A percentile compares a stretch with the other conserved stretches of the same genome.
Evolutionary conservation across 2,329 filamentous ascomycete genomes (phyloP).

Genomic region (Dactylella cylindrospora): DNA sequence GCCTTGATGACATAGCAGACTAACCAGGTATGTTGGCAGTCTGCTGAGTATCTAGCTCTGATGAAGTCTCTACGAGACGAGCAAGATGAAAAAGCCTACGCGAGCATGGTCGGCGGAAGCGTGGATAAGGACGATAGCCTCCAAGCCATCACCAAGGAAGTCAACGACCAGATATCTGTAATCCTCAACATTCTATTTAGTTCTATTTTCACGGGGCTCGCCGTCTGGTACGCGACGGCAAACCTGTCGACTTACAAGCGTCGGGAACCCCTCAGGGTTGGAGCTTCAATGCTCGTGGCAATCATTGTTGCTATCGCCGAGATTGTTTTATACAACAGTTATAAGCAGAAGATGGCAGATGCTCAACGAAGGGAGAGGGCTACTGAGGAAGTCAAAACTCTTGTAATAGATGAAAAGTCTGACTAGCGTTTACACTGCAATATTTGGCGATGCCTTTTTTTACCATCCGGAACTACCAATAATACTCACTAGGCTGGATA

Average conservation of each 20-base stretch:
- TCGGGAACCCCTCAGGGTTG: conserved; percentile 15
- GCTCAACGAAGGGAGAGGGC: conserved; percentile 16
- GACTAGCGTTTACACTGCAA: no score
- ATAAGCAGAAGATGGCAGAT: conserved; percentile 28
- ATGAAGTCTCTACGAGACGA: conserved; percentile 25
- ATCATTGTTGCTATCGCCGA: conserved; percentile 32
- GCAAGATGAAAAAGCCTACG: conserved; percentile 26
- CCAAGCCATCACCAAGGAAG: conserved; percentile 24
- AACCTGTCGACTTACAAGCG: conserved; percentile 27
- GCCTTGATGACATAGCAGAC: neutral
- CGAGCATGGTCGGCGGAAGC: conserved; percentile 17
- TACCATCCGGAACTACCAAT: no score
- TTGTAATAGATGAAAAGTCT: no score
- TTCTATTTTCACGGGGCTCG: conserved; percentile 29
- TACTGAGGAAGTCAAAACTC: conserved; percentile 15
- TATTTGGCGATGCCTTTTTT: no score
- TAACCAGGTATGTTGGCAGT: neutral
- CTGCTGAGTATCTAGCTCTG: conserved; percentile 15
- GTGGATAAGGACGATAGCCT: neutral
- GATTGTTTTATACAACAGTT: conserved; percentile 29
- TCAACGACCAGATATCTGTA: conserved; percentile 36
- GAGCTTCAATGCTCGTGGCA: conserved; percentile 23
- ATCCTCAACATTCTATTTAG: conserved; percentile 36
- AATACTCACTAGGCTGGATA: no score
- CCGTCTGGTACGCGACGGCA: conserved; percentile 37